Conservation (phyloP, 768 basidiomycete genomes). For the Boletus reticulatus region DNA sequence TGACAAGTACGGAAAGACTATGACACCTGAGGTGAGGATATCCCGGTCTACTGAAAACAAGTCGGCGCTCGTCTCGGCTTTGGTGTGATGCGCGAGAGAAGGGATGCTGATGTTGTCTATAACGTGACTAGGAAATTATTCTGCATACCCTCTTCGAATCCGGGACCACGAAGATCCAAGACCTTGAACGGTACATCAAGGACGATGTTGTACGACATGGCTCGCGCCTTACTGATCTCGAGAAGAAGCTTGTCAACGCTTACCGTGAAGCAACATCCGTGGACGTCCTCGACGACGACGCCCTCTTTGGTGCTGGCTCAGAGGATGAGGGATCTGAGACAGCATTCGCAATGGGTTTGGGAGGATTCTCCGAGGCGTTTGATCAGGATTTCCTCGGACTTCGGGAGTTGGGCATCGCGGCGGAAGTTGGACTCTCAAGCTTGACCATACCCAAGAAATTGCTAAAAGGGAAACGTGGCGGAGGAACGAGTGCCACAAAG, state of each 20-base stretch:
- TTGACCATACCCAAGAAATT: conserved; percentile 77
- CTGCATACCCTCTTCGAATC: conserved; percentile 90
- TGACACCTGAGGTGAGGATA: conserved; percentile 77
- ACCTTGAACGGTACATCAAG: conserved; percentile 82
- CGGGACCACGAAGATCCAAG: conserved; percentile 72
- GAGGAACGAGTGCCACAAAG: conserved; percentile 41
- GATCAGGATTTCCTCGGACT: conserved; percentile 95
- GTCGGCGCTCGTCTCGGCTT: not conserved
- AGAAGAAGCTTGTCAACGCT: conserved; percentile 82
- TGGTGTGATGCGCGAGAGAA: not conserved
- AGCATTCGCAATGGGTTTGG: conserved; percentile 65
- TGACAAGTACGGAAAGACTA: conserved; percentile 76
- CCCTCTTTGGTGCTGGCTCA: conserved; percentile 43
- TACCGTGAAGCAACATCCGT: conserved; percentile 67
- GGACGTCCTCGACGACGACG: conserved; percentile 50
- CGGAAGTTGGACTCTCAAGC: conserved; percentile 76
- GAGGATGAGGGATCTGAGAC: conserved; percentile 66
- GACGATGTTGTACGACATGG: conserved; percentile 89
- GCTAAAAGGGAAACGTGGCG: conserved; percentile 60
- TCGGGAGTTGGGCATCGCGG: conserved; percentile 82
- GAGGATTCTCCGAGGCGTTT: conserved; percentile 80
- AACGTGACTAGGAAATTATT: conserved; percentile 75
- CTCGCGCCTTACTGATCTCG: conserved; percentile 68
- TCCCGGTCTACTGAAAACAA: not conserved
- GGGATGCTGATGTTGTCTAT: conserved; percentile 3